phyloP scores from a whole-genome alignment of 352 stramenopile species.

The Pythium grandisporangium region DNA sequence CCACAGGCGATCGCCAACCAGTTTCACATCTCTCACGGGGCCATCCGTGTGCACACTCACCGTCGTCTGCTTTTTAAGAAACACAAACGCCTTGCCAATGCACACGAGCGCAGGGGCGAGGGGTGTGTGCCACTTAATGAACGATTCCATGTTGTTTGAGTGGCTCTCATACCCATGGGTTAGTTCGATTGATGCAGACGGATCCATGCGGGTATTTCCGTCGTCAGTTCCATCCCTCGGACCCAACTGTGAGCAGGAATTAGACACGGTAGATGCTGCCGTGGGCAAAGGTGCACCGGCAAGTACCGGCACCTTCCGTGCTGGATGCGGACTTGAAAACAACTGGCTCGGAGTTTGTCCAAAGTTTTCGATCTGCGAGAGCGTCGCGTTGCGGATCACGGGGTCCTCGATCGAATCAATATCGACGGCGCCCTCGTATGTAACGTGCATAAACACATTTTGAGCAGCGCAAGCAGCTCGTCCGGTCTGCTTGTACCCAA shows the following conservation, averaged over 20 bases:
- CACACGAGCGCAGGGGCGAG: constrained; percentile 55
- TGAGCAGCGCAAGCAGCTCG: constrained; percentile 85
- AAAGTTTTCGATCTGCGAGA: constrained; percentile 89
- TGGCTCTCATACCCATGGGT: background rate
- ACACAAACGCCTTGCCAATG: constrained; percentile 73
- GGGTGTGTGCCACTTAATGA: constrained; percentile 68
- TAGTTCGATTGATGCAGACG: background rate
- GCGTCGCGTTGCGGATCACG: constrained; percentile 87
- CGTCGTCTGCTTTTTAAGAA: constrained; percentile 43
- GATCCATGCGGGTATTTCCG: no score
- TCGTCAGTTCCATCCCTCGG: no score
- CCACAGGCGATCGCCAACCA: constrained; percentile 55
- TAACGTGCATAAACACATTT: constrained; percentile 90
- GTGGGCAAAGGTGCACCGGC: background rate
- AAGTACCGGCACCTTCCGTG: constrained; percentile 40
- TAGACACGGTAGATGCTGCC: background rate
- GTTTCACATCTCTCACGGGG: constrained; percentile 40
- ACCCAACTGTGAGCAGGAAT: no score
- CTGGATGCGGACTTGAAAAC: constrained; percentile 57
- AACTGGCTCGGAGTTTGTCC: constrained; percentile 80
- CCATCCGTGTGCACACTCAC: constrained; percentile 22
- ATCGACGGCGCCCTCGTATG: constrained; percentile 74
- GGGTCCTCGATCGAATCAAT: constrained; percentile 80
- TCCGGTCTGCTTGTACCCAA: constrained; percentile 94
- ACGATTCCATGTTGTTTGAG: constrained; percentile 42